Conservation (phyloP, 148 eudicot genomes). For the Rhododendron williamsianum region DNA sequence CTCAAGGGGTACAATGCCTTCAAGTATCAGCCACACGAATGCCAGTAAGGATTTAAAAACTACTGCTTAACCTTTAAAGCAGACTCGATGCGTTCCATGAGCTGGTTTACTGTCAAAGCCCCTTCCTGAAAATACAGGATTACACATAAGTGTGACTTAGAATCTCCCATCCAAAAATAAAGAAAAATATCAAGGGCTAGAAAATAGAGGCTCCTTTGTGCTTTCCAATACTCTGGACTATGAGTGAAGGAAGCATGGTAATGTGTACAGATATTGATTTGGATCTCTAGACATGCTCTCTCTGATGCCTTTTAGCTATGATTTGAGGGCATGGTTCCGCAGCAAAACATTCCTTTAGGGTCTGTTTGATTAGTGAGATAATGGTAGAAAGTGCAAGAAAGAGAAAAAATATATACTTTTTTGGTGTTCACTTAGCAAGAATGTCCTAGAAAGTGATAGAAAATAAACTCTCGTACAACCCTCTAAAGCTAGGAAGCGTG, state of each 20-base stretch:
- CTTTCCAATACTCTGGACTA: neutral
- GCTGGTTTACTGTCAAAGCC: slow-evolving; percentile 50
- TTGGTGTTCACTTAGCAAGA: no score
- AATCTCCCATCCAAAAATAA: neutral
- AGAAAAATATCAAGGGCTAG: neutral
- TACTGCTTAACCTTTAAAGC: slow-evolving; percentile 38
- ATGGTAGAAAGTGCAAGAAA: no score
- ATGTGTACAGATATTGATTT: no score
- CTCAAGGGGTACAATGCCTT: neutral
- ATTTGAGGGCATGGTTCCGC: neutral
- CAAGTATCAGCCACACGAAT: neutral
- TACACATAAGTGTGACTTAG: neutral
- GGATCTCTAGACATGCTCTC: neutral
- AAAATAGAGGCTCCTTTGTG: neutral
- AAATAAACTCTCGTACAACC: no score
- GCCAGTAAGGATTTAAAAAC: neutral
- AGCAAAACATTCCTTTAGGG: no score
- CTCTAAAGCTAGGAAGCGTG: no score
- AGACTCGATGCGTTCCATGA: slow-evolving; percentile 47
- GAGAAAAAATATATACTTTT: no score
- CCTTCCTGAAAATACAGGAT: slow-evolving; percentile 44
- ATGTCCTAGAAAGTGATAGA: no score
- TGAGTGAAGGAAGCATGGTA: neutral
- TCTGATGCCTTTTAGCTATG: neutral
- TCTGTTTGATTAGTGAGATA: no score